A percentile compares a stretch with the other conserved stretches of the same genome.
phyloP scores from a whole-genome alignment of 306 rosid species.

The Biancaea sappan region DNA sequence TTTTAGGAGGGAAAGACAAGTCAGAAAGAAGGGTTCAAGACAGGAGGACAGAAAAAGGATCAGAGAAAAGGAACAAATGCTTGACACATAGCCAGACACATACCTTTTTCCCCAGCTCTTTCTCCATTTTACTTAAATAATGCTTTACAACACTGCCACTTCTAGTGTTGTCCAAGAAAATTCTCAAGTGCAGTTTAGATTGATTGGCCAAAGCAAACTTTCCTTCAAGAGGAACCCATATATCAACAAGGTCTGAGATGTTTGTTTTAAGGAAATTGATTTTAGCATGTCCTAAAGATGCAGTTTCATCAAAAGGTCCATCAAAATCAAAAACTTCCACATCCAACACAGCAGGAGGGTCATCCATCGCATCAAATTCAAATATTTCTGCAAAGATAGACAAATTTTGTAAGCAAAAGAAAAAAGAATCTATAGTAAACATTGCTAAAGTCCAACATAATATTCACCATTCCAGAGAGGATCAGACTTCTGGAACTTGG shows the following conservation, averaged over 20 bases:
- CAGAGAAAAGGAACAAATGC: slow-evolving; percentile 6
- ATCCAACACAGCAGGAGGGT: slow-evolving; percentile 89
- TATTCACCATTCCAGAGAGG: slow-evolving; percentile 92
- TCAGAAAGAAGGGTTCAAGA: slow-evolving; percentile 26
- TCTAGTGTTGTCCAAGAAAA: slow-evolving; percentile 86
- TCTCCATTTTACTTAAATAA: slow-evolving; percentile 92
- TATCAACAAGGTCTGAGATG: slow-evolving; percentile 85
- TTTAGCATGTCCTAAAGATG: slow-evolving; percentile 73
- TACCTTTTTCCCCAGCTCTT: slow-evolving; percentile 99
- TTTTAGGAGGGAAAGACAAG: slow-evolving; percentile 27
- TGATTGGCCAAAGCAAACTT: slow-evolving; percentile 80
- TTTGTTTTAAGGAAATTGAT: slow-evolving; percentile 87
- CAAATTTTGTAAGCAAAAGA: slow-evolving; percentile 15
- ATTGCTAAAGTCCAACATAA: background rate
- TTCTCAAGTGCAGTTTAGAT: slow-evolving; percentile 80
- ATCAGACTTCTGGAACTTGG: slow-evolving; percentile 79
- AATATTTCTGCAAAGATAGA: slow-evolving; percentile 71
- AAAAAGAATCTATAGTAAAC: slow-evolving; percentile 33
- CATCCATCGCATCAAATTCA: slow-evolving; percentile 98
- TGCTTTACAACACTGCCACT: slow-evolving; percentile 74
- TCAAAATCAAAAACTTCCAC: slow-evolving; percentile 86
- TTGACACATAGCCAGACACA: slow-evolving; percentile 22
- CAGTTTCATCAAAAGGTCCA: slow-evolving; percentile 88
- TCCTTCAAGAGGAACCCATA: slow-evolving; percentile 90
- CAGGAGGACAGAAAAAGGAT: background rate